Evolutionary conservation across 345 rosid genomes (phyloP).

Genomic region (Eucalyptus sp.): DNA sequence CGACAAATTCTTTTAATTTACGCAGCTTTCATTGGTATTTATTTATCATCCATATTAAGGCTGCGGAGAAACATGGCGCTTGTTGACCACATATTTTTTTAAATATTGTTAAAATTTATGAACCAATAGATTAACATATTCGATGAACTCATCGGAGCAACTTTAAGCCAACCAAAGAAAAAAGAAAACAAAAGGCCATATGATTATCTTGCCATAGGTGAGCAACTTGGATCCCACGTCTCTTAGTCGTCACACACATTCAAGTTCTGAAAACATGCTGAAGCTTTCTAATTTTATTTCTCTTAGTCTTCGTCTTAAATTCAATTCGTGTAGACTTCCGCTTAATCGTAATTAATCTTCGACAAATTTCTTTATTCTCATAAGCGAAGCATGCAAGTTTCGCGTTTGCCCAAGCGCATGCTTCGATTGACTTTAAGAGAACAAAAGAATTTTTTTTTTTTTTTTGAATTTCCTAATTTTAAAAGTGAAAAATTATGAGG

Average conservation of each 20-base stretch:
- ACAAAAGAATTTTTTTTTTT: background rate
- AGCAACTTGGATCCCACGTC: background rate
- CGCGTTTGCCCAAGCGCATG: background rate
- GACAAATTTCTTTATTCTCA: background rate
- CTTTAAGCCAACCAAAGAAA: background rate
- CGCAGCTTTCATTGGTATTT: background rate
- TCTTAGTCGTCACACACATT: background rate
- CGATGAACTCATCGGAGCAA: background rate
- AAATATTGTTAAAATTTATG: background rate
- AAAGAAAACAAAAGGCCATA: background rate
- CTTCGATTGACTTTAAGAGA: background rate
- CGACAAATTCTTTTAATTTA: background rate
- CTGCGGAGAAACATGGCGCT: background rate
- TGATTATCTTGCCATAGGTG: background rate
- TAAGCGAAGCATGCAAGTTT: background rate
- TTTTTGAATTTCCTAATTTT: background rate
- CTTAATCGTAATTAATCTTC: background rate
- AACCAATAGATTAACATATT: background rate
- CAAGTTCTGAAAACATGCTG: background rate
- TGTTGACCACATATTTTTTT: background rate
- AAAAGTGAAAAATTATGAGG: background rate
- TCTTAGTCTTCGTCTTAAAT: background rate
- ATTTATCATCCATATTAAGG: background rate
- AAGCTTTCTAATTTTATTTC: background rate
- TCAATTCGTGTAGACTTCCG: background rate